phyloP scores from a whole-genome alignment of 768 basidiomycete species.

The Amyloporia xantha region DNA sequence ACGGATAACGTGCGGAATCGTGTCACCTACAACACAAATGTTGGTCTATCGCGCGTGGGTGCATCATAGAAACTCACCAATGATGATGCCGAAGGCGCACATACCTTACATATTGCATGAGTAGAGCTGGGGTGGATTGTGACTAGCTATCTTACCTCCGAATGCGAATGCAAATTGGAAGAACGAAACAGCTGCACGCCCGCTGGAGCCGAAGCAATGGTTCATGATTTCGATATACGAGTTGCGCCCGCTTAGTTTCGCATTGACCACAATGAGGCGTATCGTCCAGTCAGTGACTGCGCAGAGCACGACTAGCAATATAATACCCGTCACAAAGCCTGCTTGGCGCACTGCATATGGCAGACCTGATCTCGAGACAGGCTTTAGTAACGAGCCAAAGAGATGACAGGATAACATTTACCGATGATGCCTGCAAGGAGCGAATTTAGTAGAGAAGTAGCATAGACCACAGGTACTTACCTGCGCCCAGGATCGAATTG shows the following conservation, averaged over 20 bases:
- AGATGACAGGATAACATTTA: slow-evolving; percentile 23
- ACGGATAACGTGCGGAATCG: slow-evolving; percentile 90
- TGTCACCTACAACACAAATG: slow-evolving; percentile 57
- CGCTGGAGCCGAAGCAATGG: slow-evolving; percentile 84
- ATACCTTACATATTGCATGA: slow-evolving; percentile 80
- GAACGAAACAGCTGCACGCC: slow-evolving; percentile 91
- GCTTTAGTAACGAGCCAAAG: not conserved
- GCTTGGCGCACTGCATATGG: slow-evolving; percentile 95
- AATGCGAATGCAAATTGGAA: slow-evolving; percentile 99
- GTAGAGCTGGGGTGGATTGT: too few relatives aligned
- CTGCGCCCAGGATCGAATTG: slow-evolving; percentile 92
- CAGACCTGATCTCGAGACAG: slow-evolving; percentile 45
- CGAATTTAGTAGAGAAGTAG: slow-evolving; percentile 1
- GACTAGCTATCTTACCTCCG: slow-evolving; percentile 75
- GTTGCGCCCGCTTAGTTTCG: slow-evolving; percentile 87
- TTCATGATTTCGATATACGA: slow-evolving; percentile 95
- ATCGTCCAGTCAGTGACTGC: slow-evolving; percentile 97
- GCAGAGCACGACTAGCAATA: slow-evolving; percentile 77
- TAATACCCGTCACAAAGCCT: slow-evolving; percentile 82
- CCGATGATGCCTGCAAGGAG: slow-evolving; percentile 62
- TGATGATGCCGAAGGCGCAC: slow-evolving; percentile 98
- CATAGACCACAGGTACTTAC: slow-evolving; percentile 34
- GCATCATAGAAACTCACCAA: slow-evolving; percentile 35
- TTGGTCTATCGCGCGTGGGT: not conserved
- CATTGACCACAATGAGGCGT: slow-evolving; percentile 90